Evolutionary conservation across 2,329 filamentous ascomycete species (phyloP).

Genomic region (Ophiosphaerella herpotricha): DNA sequence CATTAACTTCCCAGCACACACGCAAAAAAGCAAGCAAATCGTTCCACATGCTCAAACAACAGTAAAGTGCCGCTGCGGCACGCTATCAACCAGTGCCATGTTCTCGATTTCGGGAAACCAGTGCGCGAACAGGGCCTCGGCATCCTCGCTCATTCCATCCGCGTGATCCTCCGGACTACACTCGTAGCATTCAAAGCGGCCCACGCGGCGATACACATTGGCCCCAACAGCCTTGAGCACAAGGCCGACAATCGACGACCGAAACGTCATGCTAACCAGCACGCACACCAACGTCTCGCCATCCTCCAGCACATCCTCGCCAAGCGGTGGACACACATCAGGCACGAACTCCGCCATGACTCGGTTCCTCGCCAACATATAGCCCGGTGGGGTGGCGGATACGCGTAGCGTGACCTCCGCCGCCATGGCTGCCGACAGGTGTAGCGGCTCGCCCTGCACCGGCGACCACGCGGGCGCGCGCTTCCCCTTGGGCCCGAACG

Average conservation of each 20-base stretch:
- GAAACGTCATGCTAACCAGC: slow-evolving; percentile 44
- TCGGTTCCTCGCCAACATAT: slow-evolving; percentile 31
- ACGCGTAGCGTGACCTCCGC: slow-evolving; percentile 34
- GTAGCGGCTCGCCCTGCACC: slow-evolving; percentile 31
- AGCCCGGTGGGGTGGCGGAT: slow-evolving; percentile 4
- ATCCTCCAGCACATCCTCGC: slow-evolving; percentile 30
- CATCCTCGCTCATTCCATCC: slow-evolving; percentile 41
- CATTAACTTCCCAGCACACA: background rate
- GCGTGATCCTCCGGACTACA: slow-evolving; percentile 30
- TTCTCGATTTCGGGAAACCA: slow-evolving; percentile 45
- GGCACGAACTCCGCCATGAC: slow-evolving; percentile 41
- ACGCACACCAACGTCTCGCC: slow-evolving; percentile 40
- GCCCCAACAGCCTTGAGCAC: slow-evolving; percentile 30
- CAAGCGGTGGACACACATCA: slow-evolving; percentile 32
- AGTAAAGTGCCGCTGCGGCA: slow-evolving; percentile 35
- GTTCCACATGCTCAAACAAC: slow-evolving; percentile 23
- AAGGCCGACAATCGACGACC: slow-evolving; percentile 41
- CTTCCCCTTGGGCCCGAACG: slow-evolving; percentile 30
- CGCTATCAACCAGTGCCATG: slow-evolving; percentile 42
- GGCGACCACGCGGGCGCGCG: slow-evolving; percentile 36
- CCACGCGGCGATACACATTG: slow-evolving; percentile 38
- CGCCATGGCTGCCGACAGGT: slow-evolving; percentile 41
- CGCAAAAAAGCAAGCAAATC: background rate
- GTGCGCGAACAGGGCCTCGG: slow-evolving; percentile 39
- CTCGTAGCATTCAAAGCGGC: slow-evolving; percentile 44